Evolutionary conservation across 768 basidiomycete genomes (phyloP).

Genomic region (Pilatotrama ljubarskyi): DNA sequence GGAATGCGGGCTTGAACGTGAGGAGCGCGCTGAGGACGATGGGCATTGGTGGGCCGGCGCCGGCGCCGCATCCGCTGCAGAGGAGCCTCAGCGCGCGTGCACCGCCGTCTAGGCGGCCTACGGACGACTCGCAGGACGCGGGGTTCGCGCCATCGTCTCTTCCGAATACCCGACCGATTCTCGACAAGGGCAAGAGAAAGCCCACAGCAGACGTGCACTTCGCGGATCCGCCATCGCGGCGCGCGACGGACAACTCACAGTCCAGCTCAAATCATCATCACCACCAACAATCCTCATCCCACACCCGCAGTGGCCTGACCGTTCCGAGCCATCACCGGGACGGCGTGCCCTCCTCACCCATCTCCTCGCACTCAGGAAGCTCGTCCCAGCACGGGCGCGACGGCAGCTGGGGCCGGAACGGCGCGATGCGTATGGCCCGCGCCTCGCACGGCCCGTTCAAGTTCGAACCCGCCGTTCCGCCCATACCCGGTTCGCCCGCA

Average conservation of each 20-base stretch:
- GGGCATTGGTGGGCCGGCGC: slow-evolving; percentile 16
- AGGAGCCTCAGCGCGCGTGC: slow-evolving; percentile 25
- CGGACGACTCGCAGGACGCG: background rate
- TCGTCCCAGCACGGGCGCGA: slow-evolving; percentile 18
- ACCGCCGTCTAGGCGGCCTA: background rate
- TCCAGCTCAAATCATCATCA: slow-evolving; percentile 6
- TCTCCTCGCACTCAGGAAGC: slow-evolving; percentile 26
- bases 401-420: slow-evolving; percentile 60
- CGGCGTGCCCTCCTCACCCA: slow-evolving; percentile 20
- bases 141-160: slow-evolving; percentile 7
- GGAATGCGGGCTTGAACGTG: slow-evolving; percentile 17
- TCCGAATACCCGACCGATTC: background rate
- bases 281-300: background rate
- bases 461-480: slow-evolving; percentile 68
- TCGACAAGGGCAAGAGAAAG: slow-evolving; percentile 16
- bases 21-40: slow-evolving; percentile 24
- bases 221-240: slow-evolving; percentile 15
- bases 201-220: slow-evolving; percentile 5
- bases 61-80: slow-evolving; percentile 18
- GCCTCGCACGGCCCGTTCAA: slow-evolving; percentile 61
- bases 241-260: slow-evolving; percentile 19
- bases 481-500: slow-evolving; percentile 35
- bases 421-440: slow-evolving; percentile 39
- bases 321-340: slow-evolving; percentile 14
- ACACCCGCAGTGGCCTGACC: background rate